These are phyloP conservation scores for Candida gorgasii DNA, from an alignment of 805 yeast species.

Conservation along the genomic window DNA sequence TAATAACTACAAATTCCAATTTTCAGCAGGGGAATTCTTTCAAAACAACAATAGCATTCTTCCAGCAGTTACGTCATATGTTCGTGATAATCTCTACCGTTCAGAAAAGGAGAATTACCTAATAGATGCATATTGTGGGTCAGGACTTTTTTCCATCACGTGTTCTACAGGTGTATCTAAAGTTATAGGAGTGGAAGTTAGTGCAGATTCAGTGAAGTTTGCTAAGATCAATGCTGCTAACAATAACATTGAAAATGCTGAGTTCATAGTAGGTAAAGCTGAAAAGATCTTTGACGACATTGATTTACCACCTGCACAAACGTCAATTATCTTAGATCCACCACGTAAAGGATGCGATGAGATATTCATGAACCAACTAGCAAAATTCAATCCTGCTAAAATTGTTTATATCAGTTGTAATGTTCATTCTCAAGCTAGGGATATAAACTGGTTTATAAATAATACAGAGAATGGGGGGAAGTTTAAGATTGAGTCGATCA, in stretches of 20 bases:
- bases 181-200: constrained; percentile 92
- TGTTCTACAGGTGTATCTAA: constrained; percentile 78
- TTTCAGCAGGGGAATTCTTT: constrained; percentile 94
- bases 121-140: constrained; percentile 96
- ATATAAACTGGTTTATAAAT: constrained; percentile 76
- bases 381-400: constrained; percentile 78
- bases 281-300: constrained; percentile 81
- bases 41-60: constrained; percentile 67
- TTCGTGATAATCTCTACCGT: constrained; percentile 64
- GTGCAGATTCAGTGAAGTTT: constrained; percentile 86
- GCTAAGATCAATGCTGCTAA: constrained; percentile 79
- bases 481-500: constrained; percentile 75
- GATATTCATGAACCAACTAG: constrained; percentile 79
- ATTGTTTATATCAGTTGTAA: constrained; percentile 96
- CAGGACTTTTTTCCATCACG: constrained; percentile 89
- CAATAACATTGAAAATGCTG: constrained; percentile 76
- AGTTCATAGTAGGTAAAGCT: constrained; percentile 88
- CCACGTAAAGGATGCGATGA: constrained; percentile 97
- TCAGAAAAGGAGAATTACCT: constrained; percentile 53
- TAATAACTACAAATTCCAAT: constrained; percentile 76
- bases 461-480: constrained; percentile 60
- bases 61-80: constrained; percentile 81
- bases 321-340: constrained; percentile 93
- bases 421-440: constrained; percentile 97
- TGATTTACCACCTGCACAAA: constrained; percentile 70